These are phyloP conservation scores for Dorcoceras hygrometricum DNA, from an alignment of 257 asterid genomes.

Conservation along the genomic window DNA sequence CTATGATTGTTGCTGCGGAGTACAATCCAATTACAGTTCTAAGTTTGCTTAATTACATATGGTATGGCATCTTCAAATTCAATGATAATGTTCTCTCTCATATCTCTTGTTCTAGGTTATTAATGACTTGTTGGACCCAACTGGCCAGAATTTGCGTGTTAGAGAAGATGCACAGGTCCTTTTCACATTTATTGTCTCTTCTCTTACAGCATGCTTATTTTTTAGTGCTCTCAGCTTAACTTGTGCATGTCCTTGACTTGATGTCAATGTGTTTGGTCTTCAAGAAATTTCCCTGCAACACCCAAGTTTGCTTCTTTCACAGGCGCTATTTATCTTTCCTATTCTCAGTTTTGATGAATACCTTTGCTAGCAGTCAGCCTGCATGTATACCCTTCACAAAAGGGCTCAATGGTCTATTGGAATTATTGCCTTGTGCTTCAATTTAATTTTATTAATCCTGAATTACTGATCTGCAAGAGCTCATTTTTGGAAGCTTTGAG, in stretches of 20 bases:
- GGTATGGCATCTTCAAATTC: slow-evolving; percentile 11
- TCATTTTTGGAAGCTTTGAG: not conserved
- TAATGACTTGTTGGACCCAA: slow-evolving; percentile 96
- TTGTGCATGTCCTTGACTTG: slow-evolving; percentile 8
- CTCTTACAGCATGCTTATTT: slow-evolving; percentile 15
- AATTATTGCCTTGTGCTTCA: too few relatives aligned
- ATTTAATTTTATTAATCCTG: not conserved
- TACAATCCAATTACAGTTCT: slow-evolving; percentile 43
- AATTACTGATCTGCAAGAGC: not conserved
- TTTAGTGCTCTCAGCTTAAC: slow-evolving; percentile 15
- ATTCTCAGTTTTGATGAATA: slow-evolving; percentile 1
- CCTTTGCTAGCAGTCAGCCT: not conserved
- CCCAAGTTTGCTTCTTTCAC: not conserved
- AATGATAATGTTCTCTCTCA: slow-evolving; percentile 5
- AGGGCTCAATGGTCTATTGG: too few relatives aligned
- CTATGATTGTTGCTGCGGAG: not conserved
- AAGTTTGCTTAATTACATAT: slow-evolving; percentile 38
- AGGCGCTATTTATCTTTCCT: too few relatives aligned
- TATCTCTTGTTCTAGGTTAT: slow-evolving; percentile 60
- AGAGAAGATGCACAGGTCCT: slow-evolving; percentile 84
- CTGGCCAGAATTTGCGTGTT: slow-evolving; percentile 82
- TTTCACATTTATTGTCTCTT: not conserved
- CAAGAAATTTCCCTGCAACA: slow-evolving; percentile 11
- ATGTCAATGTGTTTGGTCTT: slow-evolving; percentile 4
- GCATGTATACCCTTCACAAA: not conserved